phyloP scores from a whole-genome alignment of 768 basidiomycete genomes.

The Tylopilus rubrobrunneus region DNA sequence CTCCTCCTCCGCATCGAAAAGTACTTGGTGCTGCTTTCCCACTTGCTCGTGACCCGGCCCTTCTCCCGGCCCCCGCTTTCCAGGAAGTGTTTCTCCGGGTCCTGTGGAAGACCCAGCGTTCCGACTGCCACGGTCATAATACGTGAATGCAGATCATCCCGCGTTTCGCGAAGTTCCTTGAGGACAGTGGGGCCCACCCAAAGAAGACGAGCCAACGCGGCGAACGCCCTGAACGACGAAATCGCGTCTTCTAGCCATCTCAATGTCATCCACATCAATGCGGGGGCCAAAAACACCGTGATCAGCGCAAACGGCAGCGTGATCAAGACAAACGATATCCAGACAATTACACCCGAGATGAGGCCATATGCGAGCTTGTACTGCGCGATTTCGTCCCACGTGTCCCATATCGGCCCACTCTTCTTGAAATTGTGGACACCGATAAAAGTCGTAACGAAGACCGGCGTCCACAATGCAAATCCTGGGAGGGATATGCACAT shows the following conservation, averaged over 20 bases:
- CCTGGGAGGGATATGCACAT: slow-evolving; percentile 69
- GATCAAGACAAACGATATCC: slow-evolving; percentile 47
- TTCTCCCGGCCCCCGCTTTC: slow-evolving; percentile 62
- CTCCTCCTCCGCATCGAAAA: slow-evolving; percentile 76
- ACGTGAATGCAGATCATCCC: slow-evolving; percentile 57
- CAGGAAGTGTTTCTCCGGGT: slow-evolving; percentile 67
- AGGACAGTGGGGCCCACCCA: slow-evolving; percentile 57
- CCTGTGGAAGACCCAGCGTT: slow-evolving; percentile 56
- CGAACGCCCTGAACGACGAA: slow-evolving; percentile 72
- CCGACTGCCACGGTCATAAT: slow-evolving; percentile 62
- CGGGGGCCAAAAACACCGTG: slow-evolving; percentile 59
- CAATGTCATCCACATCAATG: slow-evolving; percentile 85
- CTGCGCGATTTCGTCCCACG: slow-evolving; percentile 87
- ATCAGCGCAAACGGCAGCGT: slow-evolving; percentile 61
- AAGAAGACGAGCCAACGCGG: slow-evolving; percentile 57
- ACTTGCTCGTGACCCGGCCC: slow-evolving; percentile 57
- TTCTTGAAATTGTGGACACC: slow-evolving; percentile 75
- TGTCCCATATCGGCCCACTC: slow-evolving; percentile 79
- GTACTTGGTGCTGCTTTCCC: slow-evolving; percentile 72
- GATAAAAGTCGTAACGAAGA: slow-evolving; percentile 67
- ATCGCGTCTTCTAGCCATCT: slow-evolving; percentile 87
- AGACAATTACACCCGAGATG: slow-evolving; percentile 66
- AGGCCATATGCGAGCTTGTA: slow-evolving; percentile 86
- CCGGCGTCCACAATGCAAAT: slow-evolving; percentile 75
- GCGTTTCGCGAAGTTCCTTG: slow-evolving; percentile 46